A percentile compares a stretch with the other conserved stretches of the same genome.
These are phyloP conservation scores for Hygrophila difformis DNA, from an alignment of 257 asterid species.

Conservation along the genomic window DNA sequence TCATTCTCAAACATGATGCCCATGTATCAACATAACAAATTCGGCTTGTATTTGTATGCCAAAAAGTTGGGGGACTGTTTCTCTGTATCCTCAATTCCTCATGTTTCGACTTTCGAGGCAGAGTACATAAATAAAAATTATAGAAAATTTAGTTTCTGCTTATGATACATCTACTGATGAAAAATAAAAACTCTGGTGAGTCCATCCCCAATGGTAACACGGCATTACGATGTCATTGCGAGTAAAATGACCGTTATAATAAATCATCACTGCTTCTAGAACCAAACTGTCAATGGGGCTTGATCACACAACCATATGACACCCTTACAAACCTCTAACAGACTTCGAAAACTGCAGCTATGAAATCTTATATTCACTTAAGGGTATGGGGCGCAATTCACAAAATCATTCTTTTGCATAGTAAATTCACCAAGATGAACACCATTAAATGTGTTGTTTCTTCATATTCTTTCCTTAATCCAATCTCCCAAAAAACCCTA, in stretches of 20 bases:
- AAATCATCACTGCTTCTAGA: not conserved
- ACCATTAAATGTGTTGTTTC: not conserved
- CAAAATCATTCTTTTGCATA: not conserved
- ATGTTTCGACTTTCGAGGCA: not conserved
- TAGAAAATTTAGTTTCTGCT: not conserved
- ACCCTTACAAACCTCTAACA: not conserved
- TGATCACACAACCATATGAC: not conserved
- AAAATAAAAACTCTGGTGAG: not conserved
- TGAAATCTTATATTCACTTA: constrained; percentile 8
- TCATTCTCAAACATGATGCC: not conserved
- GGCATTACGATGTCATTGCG: not conserved
- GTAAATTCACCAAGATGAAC: not conserved
- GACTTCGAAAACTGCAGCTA: constrained; percentile 1
- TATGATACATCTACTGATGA: not conserved
- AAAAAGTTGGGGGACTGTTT: not conserved
- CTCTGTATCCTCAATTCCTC: not conserved
- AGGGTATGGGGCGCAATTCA: constrained; percentile 2
- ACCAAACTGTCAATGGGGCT: not conserved
- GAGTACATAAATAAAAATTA: not conserved
- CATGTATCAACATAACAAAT: not conserved
- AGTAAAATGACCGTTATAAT: not conserved
- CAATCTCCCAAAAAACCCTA: too few species aligned
- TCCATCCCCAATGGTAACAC: not conserved
- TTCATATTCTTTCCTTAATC: too few species aligned
- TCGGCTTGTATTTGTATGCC: not conserved